phyloP scores from a whole-genome alignment of 371 early-diverging fungal species.

The Syncephalastrum contaminatum region DNA sequence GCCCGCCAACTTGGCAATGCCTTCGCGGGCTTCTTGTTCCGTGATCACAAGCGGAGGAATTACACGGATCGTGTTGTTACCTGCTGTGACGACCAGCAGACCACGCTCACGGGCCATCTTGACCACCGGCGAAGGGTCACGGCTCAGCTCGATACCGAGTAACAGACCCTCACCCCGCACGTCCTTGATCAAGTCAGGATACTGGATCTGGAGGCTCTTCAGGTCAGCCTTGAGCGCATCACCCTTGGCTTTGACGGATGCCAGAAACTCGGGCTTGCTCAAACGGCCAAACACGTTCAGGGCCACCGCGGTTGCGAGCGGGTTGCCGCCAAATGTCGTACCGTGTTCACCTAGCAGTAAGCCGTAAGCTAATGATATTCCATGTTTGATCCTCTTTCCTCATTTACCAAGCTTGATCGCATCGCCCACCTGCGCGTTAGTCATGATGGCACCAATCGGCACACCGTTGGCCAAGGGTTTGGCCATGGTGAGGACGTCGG shows the following conservation, averaged over 20 bases:
- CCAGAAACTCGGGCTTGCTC: conserved; percentile 64
- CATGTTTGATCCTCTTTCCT: not conserved
- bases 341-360: conserved; percentile 82
- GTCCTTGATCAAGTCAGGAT: conserved; percentile 63
- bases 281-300: conserved; percentile 72
- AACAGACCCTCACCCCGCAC: conserved; percentile 88
- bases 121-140: conserved; percentile 69
- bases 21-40: conserved; percentile 67
- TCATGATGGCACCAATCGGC: conserved; percentile 93
- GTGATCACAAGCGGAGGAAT: conserved; percentile 83
- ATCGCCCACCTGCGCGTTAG: conserved; percentile 73
- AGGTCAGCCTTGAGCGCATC: conserved; percentile 54
- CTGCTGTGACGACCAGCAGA: conserved; percentile 86
- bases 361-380: not conserved
- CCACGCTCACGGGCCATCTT: conserved; percentile 80
- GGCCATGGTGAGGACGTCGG: conserved; percentile 93
- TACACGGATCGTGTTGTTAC: conserved; percentile 84
- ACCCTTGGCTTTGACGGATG: conserved; percentile 63
- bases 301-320: conserved; percentile 80
- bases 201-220: conserved; percentile 39
- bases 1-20: conserved; percentile 62
- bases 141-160: conserved; percentile 71
- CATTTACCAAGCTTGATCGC: conserved; percentile 65
- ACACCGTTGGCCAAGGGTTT: conserved; percentile 96
- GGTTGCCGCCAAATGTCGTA: conserved; percentile 96